These are phyloP conservation scores for Themeda triandra DNA, from an alignment of 176 grass and related monocot genomes.

Conservation along the genomic window DNA sequence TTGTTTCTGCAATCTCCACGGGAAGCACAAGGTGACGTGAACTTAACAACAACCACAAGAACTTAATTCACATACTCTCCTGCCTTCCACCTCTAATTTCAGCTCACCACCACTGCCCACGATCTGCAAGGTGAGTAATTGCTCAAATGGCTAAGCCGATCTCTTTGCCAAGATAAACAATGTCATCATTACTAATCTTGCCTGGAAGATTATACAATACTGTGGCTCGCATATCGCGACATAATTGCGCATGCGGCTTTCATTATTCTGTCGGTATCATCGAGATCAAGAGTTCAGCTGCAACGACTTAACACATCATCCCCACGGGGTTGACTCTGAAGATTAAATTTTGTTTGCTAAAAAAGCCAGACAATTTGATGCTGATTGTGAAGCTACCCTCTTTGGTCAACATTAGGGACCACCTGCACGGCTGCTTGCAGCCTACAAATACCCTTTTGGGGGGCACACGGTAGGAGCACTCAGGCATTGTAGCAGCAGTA, in stretches of 20 bases:
- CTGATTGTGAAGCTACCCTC: conserved; percentile 25
- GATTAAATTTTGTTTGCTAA: conserved; percentile 26
- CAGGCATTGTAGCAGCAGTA: conserved; percentile 17
- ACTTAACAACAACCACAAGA: conserved; percentile 26
- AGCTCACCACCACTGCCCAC: conserved; percentile 59
- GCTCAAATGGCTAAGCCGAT: conserved; percentile 33
- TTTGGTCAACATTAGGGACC: conserved; percentile 43
- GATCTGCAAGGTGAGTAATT: conserved; percentile 43
- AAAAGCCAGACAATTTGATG: conserved; percentile 29
- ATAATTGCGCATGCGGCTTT: conserved; percentile 51
- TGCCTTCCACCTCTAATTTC: conserved; percentile 20
- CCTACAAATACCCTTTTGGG: conserved; percentile 45
- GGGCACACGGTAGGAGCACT: conserved; percentile 23
- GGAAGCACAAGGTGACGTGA: conserved; percentile 44
- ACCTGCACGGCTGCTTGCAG: conserved; percentile 21
- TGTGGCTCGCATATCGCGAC: neutral
- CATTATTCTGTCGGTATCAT: conserved; percentile 48
- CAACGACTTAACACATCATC: conserved; percentile 31
- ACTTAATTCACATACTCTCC: conserved; percentile 15
- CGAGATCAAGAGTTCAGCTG: conserved; percentile 41
- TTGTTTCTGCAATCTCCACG: conserved; percentile 48
- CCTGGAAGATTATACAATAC: conserved; percentile 36
- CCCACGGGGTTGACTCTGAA: conserved; percentile 30
- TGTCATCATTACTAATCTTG: conserved; percentile 21
- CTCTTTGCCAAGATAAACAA: conserved; percentile 27